Base-by-base conservation (phyloP, 1,139 yeast species). In the Pichia inconspicua region DNA sequence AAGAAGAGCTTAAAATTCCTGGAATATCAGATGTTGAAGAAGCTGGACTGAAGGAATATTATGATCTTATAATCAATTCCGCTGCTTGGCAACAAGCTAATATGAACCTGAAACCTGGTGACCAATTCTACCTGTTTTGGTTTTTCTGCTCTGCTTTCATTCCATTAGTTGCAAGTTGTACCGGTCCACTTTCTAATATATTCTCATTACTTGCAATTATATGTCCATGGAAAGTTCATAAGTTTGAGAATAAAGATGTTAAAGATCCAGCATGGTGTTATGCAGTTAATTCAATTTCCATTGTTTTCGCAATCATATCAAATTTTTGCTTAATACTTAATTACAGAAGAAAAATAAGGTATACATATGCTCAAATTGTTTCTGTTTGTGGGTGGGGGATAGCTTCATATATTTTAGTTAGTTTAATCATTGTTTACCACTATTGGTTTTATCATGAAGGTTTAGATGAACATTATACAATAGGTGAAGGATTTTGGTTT, bases 181-280 rank as follows among this genome's bases (percentile, higher is more conserved):
- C 82, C 39, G 94, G 94, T 0, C 95, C 95, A 0, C 59, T 86
- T 32, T 82, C 90, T 5, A 85, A 85, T 56, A 74, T 84, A 73
- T 73, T 81, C 40, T 82, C 90, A 0, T 69, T 84, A 6, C 78
- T 84, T 2, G 85, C 90, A 1, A 70, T 84, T n/a, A 79, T 82
- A 0, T 83, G 84, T 51, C 73, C 75, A 46, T 86, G 95, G 95
- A 68, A 84, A 51, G 49, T 64, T 5, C 64, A 66, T 17, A 55
- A 52, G 1, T 47, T 34, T 4, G 61, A 68, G 1, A 30, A 35
- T 4, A 41, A 55, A 4, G 58, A 69, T 0, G 49, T 54, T 1
- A 71, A 66, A 45, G 83, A 78, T 47, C 63, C 67, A 0, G 46
- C 55, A 8, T 70, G 74, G 62, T 69, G 82, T 4, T 66, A 77